Conservation (phyloP, 257 asterid genomes). For the Nicotiana attenuata region DNA sequence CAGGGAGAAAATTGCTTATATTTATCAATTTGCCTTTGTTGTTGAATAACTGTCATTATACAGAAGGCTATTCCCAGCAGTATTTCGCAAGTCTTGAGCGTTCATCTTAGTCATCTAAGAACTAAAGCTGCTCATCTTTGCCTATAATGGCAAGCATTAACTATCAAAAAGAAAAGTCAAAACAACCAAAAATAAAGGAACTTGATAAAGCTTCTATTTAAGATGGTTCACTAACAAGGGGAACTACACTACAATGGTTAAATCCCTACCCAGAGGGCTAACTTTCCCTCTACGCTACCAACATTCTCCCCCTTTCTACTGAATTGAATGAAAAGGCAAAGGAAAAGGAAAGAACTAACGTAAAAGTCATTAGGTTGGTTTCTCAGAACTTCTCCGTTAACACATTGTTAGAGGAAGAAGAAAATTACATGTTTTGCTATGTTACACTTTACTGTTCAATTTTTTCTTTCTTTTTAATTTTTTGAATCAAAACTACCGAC, state of each 20-base stretch:
- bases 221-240: not conserved
- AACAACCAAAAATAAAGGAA: not conserved
- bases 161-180: not conserved
- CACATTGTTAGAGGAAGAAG: not conserved
- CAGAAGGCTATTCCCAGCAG: not conserved
- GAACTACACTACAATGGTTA: not conserved
- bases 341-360: not conserved
- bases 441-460: not conserved
- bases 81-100: not conserved
- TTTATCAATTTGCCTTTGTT: not conserved
- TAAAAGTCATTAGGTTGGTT: not conserved
- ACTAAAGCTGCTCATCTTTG: not conserved
- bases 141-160: not conserved
- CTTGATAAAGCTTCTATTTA: not conserved
- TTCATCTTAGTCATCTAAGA: not conserved
- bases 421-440: not conserved
- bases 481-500: not conserved
- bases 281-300: not conserved
- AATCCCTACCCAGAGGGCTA: not conserved
- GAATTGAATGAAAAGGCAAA: not conserved
- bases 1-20: not conserved
- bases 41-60: not conserved
- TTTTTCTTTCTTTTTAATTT: not conserved
- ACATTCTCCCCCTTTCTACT: not conserved
- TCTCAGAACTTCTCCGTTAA: not conserved